Evolutionary conservation across 345 rosid genomes (phyloP).

Genomic region (Populus euphratica): DNA sequence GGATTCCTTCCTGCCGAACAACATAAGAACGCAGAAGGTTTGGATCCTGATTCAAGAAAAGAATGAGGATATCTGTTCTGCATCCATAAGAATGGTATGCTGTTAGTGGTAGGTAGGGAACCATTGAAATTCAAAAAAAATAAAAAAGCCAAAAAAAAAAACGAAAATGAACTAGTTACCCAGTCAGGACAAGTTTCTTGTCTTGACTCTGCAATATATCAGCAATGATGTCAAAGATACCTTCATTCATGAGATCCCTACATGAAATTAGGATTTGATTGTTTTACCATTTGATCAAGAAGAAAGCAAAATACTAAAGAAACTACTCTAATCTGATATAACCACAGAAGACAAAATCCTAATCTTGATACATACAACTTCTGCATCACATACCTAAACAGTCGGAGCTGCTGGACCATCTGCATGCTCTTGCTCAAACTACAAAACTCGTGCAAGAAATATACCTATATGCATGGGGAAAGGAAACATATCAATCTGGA

Average conservation of each 20-base stretch:
- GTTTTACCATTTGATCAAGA: background rate
- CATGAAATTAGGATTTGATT: constrained; percentile 15
- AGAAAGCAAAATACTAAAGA: background rate
- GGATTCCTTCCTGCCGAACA: constrained; percentile 60
- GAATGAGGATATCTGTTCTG: constrained; percentile 90
- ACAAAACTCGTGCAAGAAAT: constrained; percentile 84
- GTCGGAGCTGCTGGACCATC: constrained; percentile 84
- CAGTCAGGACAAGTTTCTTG: constrained; percentile 75
- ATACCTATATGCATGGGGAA: constrained; percentile 46
- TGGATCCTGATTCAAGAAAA: constrained; percentile 73
- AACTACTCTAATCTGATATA: background rate
- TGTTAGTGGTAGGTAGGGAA: constrained; percentile 19
- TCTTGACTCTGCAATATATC: constrained; percentile 71
- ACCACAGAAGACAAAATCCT: background rate
- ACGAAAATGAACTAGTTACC: constrained; percentile 46
- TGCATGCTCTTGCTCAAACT: constrained; percentile 80
- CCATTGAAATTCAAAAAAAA: background rate
- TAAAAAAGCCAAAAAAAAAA: background rate
- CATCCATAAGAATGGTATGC: constrained; percentile 47
- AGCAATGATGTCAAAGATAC: constrained; percentile 70
- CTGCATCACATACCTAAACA: constrained; percentile 52
- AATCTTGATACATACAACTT: constrained; percentile 9
- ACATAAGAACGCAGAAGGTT: constrained; percentile 72
- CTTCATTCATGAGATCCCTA: constrained; percentile 77
- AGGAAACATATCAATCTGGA: background rate